Evolutionary conservation across 2,329 filamentous ascomycete species (phyloP), one percentile per base, ranked within the genome.

Genomic region (Pestalotiopsis sp.): DNA sequence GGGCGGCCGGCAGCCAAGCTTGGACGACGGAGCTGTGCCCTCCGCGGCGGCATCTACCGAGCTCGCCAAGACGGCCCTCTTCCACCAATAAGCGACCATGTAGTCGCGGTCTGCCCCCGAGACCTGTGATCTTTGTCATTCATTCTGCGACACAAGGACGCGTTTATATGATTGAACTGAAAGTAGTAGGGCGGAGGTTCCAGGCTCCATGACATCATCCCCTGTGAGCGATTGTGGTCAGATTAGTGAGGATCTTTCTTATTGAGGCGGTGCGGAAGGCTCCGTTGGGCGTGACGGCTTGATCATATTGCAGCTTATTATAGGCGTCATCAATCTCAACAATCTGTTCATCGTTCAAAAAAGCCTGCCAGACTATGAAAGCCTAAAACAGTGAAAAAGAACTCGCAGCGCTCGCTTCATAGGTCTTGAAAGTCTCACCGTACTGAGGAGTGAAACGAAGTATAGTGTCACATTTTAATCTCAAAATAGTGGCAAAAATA

Each of bases 11-110:
- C 14, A 52, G 45, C 45, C 45, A n/a, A 52, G 45, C 45, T 52
- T 9, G n/a, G 25, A 49, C 23, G 17, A 49, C 61, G 61, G 61
- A 64, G 61, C 17, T 45, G 38, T 14, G 20, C 12, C 39, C 61
- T 64, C 61, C 61, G 61, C 38, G 7, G 36, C 61, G 61, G 61
- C 31, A 49, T 38, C 38, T 20, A 39, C n/a, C 25, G 39, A 31
- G 11, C 20, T 39, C 17, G 61, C 9, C 61, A 11, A 25, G 20
- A 17, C 41, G 14, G 13, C 23, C 20, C n/a, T 7, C 23, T 45
- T 64, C 61, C 61, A 64, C 61, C 61, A 64, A 64, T 64, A 5
- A 64, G 61, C 39, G 49, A 23, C 36, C 11, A 36, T 12, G 31
- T 36, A n/a, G 25, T 9, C 27, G 20, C 14, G 27, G 59, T 31